Evolutionary conservation across 148 eudicot genomes (phyloP).

Genomic region (Tetragonia tetragonoides): DNA sequence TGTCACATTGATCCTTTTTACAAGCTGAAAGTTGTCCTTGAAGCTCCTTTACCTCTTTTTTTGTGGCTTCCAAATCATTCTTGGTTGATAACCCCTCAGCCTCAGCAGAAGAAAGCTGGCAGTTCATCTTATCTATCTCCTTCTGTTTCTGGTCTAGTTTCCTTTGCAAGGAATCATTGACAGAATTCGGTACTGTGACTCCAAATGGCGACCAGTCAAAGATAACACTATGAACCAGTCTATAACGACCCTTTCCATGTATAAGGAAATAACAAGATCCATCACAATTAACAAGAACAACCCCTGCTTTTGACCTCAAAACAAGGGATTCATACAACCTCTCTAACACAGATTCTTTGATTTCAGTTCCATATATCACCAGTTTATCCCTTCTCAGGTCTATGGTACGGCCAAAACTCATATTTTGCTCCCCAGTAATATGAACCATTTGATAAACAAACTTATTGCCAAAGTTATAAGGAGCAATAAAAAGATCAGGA

Average conservation of each 20-base stretch:
- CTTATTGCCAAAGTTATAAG: slow-evolving; percentile 16
- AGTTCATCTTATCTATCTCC: not conserved
- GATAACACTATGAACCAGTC: slow-evolving; percentile 19
- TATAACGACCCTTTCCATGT: slow-evolving; percentile 17
- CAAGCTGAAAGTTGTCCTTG: slow-evolving; percentile 10
- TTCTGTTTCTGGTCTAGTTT: slow-evolving; percentile 3
- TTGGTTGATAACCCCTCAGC: slow-evolving; percentile 2
- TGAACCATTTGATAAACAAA: slow-evolving; percentile 22
- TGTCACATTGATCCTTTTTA: too few relatives aligned
- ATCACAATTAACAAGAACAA: slow-evolving; percentile 23
- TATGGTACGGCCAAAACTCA: slow-evolving; percentile 15
- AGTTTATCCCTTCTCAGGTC: slow-evolving; percentile 25
- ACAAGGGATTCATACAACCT: slow-evolving; percentile 23
- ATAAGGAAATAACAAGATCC: slow-evolving; percentile 27
- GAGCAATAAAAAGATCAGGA: slow-evolving; percentile 24
- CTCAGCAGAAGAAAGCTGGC: not conserved
- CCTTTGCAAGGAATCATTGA: slow-evolving; percentile 11
- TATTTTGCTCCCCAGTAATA: not conserved
- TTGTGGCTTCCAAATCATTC: slow-evolving; percentile 1
- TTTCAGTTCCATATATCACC: slow-evolving; percentile 21
- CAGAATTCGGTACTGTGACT: slow-evolving; percentile 10
- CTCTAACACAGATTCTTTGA: slow-evolving; percentile 13
- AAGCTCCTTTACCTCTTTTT: slow-evolving; percentile 1
- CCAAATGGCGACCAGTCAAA: slow-evolving; percentile 29
- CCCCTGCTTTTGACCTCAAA: slow-evolving; percentile 14